These are phyloP conservation scores for Hemisphaericaspora xylanilytica DNA, from an alignment of 1,139 yeast species.

Conservation along the genomic window DNA sequence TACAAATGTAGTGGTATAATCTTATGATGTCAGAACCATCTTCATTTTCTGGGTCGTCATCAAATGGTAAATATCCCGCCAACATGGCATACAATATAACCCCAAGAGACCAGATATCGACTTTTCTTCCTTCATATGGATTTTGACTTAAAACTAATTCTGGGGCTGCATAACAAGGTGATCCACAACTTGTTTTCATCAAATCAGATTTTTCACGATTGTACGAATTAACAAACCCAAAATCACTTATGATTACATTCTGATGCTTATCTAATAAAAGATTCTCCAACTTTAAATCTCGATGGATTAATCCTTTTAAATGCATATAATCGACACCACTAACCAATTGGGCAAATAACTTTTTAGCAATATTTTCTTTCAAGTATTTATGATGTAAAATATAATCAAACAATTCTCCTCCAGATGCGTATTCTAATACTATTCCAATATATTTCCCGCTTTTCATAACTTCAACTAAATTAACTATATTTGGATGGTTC, in stretches of 20 bases:
- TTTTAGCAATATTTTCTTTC: slow-evolving; percentile 82
- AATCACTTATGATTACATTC: slow-evolving; percentile 76
- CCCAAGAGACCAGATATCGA: slow-evolving; percentile 97
- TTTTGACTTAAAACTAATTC: slow-evolving; percentile 85
- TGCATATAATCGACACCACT: slow-evolving; percentile 93
- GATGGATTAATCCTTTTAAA: slow-evolving; percentile 75
- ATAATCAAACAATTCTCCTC: slow-evolving; percentile 95
- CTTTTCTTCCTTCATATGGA: slow-evolving; percentile 91
- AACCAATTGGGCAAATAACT: slow-evolving; percentile 86
- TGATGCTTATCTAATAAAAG: slow-evolving; percentile 74
- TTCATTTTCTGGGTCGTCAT: slow-evolving; percentile 95
- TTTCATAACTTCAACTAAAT: slow-evolving; percentile 87
- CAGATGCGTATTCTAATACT: slow-evolving; percentile 93
- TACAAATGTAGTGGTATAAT: slow-evolving; percentile 86
- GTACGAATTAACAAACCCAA: slow-evolving; percentile 92
- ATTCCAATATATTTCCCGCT: slow-evolving; percentile 95
- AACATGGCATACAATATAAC: slow-evolving; percentile 94
- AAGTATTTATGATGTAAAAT: slow-evolving; percentile 82
- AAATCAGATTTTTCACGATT: slow-evolving; percentile 61
- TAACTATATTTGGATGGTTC: slow-evolving; percentile 91
- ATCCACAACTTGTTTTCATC: slow-evolving; percentile 96
- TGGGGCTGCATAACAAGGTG: slow-evolving; percentile 98
- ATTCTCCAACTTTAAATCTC: slow-evolving; percentile 75
- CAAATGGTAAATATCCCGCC: slow-evolving; percentile 96
- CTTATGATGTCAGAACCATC: slow-evolving; percentile 93